These are phyloP conservation scores for Sclerotinia minor DNA, from an alignment of 2,329 filamentous ascomycete species.

Conservation along the genomic window DNA sequence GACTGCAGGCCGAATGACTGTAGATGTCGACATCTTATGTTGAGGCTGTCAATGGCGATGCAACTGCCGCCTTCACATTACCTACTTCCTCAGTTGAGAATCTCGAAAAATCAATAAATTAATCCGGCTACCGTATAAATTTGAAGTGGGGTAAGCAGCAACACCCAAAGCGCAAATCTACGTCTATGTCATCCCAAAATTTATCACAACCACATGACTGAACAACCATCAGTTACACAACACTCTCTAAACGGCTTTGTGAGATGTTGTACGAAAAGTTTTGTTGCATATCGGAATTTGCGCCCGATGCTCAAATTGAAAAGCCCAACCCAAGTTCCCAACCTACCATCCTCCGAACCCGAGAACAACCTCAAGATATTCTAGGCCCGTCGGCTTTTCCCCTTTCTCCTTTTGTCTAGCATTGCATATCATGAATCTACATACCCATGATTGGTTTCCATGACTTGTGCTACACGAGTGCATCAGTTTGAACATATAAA, in stretches of 20 bases:
- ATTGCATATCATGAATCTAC: slow-evolving; percentile 7
- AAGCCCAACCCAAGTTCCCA: slow-evolving; percentile 20
- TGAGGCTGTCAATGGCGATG: slow-evolving; percentile 30
- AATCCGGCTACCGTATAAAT: slow-evolving; percentile 18
- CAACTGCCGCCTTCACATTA: slow-evolving; percentile 16
- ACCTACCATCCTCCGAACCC: slow-evolving; percentile 5
- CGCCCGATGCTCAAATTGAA: slow-evolving; percentile 15
- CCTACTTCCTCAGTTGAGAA: slow-evolving; percentile 17
- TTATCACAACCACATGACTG: slow-evolving; percentile 17
- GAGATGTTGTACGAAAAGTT: slow-evolving; percentile 1
- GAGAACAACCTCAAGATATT: slow-evolving; percentile 12
- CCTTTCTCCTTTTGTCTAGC: slow-evolving; percentile 4
- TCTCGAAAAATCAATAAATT: slow-evolving; percentile 29
- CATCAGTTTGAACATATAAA: background rate
- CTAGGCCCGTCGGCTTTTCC: background rate
- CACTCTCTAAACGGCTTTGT: background rate
- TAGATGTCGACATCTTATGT: slow-evolving; percentile 38
- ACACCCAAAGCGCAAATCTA: slow-evolving; percentile 16
- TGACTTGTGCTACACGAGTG: background rate
- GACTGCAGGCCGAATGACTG: slow-evolving; percentile 34
- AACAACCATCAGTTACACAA: slow-evolving; percentile 13
- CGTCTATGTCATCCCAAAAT: background rate
- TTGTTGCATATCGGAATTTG: slow-evolving; percentile 28
- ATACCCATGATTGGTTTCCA: background rate
- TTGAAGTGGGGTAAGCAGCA: background rate